phyloP scores from a whole-genome alignment of 345 rosid species.

The Cardamine resedifolia region DNA sequence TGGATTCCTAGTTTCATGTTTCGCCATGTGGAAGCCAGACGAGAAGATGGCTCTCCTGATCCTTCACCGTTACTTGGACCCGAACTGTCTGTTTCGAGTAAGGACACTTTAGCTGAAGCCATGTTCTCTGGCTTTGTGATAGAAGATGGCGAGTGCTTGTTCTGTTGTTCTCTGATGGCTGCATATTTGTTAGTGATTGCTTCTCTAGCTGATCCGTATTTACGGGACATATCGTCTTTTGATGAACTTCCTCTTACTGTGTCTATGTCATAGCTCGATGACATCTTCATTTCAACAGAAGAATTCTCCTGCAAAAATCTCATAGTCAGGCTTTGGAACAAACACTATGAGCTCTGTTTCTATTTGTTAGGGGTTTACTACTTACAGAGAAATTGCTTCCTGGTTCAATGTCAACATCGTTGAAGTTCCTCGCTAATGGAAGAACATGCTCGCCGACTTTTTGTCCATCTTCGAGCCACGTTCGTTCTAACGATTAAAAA shows the following conservation, averaged over 20 bases:
- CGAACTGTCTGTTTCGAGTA: conserved; percentile 57
- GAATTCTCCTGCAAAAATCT: conserved; percentile 50
- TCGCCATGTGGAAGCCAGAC: conserved; percentile 69
- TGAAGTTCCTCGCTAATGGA: conserved; percentile 88
- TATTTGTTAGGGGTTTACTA: neutral
- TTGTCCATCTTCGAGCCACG: conserved; percentile 87
- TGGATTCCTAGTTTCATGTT: conserved; percentile 88
- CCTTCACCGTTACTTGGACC: conserved; percentile 25
- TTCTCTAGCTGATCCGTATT: conserved; percentile 68
- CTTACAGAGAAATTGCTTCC: conserved; percentile 52
- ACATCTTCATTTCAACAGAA: conserved; percentile 66
- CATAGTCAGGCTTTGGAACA: conserved; percentile 12
- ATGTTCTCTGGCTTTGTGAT: conserved; percentile 52
- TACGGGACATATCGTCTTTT: conserved; percentile 60
- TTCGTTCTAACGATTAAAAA: conserved; percentile 53
- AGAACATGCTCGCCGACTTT: conserved; percentile 87
- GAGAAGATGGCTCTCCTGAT: conserved; percentile 47
- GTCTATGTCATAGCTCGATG: conserved; percentile 43
- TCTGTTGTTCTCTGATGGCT: conserved; percentile 70
- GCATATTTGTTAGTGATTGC: conserved; percentile 84
- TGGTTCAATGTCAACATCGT: conserved; percentile 66
- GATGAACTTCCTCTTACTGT: conserved; percentile 49
- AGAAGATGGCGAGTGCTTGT: conserved; percentile 47
- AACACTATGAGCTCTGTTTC: neutral
- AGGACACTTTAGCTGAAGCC: conserved; percentile 74